Base-by-base conservation (phyloP, 352 stramenopile species). In the Phytophthora europaea region DNA sequence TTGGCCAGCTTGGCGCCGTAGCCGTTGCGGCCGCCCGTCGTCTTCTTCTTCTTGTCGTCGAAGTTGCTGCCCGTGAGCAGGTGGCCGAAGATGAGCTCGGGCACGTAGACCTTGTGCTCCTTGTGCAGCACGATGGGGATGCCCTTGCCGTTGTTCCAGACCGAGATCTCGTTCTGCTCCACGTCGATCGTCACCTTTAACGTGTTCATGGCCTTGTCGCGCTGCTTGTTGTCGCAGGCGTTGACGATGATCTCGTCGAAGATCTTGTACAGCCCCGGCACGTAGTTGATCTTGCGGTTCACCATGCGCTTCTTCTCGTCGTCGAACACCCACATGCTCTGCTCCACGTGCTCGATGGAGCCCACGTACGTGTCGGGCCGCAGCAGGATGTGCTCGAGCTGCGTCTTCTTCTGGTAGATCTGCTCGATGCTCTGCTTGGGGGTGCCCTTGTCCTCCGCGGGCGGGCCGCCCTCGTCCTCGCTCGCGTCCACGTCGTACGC, bases 221-320 rank as follows among this genome's bases (percentile, higher is more conserved):
- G 94, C 82, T 99, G 98, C 84, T 99, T 99, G 90, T 99, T 99
- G 76, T 99, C 98, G 22, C 98, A 98, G 1, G 98, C 98, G 83
- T 99, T 99, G 52, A 99, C 98, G 16, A 99, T 97, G 61, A 99
- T 99, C 76, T 99, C 98, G 78, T 99, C 98, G 77, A 99, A 99
- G 70, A 99, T 98, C 88, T 99, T 99, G 76, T 99, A 97, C 28
- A 99, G 78, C 38, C 96, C 98, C 26, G 98, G 98, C 18, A 98
- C 85, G 87, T 96, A 98, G 4, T 93, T 99, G 74, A 99, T 97
- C 64, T 98, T 94, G 51, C 90, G 89, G 67, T 97, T 80, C 10
- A 97, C 87, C 84, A 99, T 99, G 26, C 89, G 87, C 65, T 98
- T 92, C n/a, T 67, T 87, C 6, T 88, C 82, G 15, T 91, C 84